Percentiles rank a stretch among this genome's conserved stretches.
phyloP scores from a whole-genome alignment of 768 basidiomycete species.

The Xerocomus potaroensis region DNA sequence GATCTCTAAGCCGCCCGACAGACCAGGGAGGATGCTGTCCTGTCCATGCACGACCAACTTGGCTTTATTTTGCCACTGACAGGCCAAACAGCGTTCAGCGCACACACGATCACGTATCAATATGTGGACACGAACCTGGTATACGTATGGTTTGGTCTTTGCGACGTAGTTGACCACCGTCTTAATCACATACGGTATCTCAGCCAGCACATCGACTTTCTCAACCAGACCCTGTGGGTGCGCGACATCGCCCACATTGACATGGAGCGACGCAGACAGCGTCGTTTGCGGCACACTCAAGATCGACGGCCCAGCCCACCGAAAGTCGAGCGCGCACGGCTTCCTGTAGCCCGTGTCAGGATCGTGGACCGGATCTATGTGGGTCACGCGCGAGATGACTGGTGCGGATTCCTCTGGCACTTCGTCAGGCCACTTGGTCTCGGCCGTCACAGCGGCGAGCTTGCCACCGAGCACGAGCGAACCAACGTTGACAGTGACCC shows the following conservation, averaged over 20 bases:
- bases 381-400: conserved; percentile 62
- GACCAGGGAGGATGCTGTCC: conserved; percentile 37
- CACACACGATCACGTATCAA: background rate
- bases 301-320: conserved; percentile 75
- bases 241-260: conserved; percentile 54
- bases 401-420: conserved; percentile 41
- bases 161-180: conserved; percentile 91
- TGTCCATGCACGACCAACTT: conserved; percentile 46
- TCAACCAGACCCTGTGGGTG: conserved; percentile 76
- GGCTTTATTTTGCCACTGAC: conserved; percentile 56
- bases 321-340: conserved; percentile 64
- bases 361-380: conserved; percentile 60
- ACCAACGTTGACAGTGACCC: conserved; percentile 82
- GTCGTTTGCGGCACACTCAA: conserved; percentile 46
- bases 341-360: conserved; percentile 76
- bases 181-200: conserved; percentile 90
- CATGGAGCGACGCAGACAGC: conserved; percentile 51
- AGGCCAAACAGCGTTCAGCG: background rate
- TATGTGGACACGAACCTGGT: conserved; percentile 58
- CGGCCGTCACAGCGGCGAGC: conserved; percentile 70
- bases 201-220: conserved; percentile 92
- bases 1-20: conserved; percentile 41
- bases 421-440: conserved; percentile 74
- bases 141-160: conserved; percentile 91
- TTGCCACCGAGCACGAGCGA: conserved; percentile 78